Base-by-base conservation (phyloP, 441 rosid genomes). In the Aquilaria agallochum region DNA sequence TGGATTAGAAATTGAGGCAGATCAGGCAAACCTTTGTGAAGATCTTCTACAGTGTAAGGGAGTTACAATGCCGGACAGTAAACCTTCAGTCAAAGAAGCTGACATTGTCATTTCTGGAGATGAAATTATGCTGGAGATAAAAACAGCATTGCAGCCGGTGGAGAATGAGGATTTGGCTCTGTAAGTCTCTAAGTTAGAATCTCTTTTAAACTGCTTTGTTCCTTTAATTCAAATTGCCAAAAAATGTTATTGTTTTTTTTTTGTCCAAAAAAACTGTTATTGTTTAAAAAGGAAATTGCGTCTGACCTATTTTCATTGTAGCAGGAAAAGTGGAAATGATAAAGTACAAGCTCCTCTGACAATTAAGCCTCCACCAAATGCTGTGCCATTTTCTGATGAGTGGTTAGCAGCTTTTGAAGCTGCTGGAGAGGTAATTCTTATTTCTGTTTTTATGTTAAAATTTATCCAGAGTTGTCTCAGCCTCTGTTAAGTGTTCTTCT, bases 341-440 rank as follows among this genome's bases (percentile, higher is more conserved):
- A 68, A 65, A 75, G 74, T 69, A 71, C 72, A 75, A 72, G 78
- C 67, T 60, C 70, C 83, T 53, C 68, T 72, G 12, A 58, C 65
- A 51, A 67, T 79, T 53, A 83, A 72, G 76, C 96, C 89, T 56
- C 92, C 82, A 56, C 72, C 64, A 42, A 56, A 78, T 74, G 96
- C 79, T 67, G 76, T 69, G 78, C 96, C 99, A 50, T 94, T 91
- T 75, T 94, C 97, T 63, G 96, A 91, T 49, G 97, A 94, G 69
- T 89, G 99, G 99, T 67, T 94, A 73, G 89, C 96, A 60, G 96
- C 96, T 57, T 60, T 89, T 67, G 99, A 91, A 82, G 94, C 92
- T 64, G 96, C 96, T 60, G 99, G 97, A 73, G 97, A 91, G 99
- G 97, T 91, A 79, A 64, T 46, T 59, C 60, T 52, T 55, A n/a